These are phyloP conservation scores for Saccharomycopsis fibuligera DNA, from an alignment of 805 yeast genomes.

Conservation along the genomic window DNA sequence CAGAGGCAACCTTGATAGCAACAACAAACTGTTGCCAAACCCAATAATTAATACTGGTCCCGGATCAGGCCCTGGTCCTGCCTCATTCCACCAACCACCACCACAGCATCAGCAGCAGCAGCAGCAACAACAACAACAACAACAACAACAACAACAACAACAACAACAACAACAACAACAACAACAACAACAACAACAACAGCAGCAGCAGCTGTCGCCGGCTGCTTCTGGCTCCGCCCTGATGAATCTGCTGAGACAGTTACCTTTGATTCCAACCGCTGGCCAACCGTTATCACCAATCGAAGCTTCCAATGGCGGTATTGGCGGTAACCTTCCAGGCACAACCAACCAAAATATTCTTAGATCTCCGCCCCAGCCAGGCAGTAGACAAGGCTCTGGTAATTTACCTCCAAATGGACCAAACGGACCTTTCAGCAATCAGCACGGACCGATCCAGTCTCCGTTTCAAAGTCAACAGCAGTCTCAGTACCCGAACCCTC, in stretches of 20 bases:
- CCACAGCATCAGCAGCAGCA: constrained; percentile 10
- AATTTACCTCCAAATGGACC: constrained; percentile 1
- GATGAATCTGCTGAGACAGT: constrained; percentile 10
- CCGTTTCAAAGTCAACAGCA: no score
- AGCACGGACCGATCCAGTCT: no score
- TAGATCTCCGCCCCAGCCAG: constrained; percentile 1
- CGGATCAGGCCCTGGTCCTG: background rate
- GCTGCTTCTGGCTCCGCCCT: constrained; percentile 17
- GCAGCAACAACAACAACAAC: no score
- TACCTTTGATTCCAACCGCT: constrained; percentile 21
- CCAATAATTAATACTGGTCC: background rate
- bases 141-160: constrained; percentile 14
- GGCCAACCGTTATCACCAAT: constrained; percentile 18
- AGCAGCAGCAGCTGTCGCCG: constrained; percentile 16
- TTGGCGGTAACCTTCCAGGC: background rate
- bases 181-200: constrained; percentile 15
- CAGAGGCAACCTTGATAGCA: background rate
- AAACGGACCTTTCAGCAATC: no score
- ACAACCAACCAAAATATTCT: background rate
- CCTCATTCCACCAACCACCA: no score
- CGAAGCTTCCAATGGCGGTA: constrained; percentile 1
- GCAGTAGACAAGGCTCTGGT: background rate
- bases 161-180: constrained; percentile 20
- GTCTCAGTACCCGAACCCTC: no score
- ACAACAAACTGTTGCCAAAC: background rate